Evolutionary conservation across 768 basidiomycete genomes (phyloP), one percentile per base, ranked within the genome.

Genomic region (Russula sp.): DNA sequence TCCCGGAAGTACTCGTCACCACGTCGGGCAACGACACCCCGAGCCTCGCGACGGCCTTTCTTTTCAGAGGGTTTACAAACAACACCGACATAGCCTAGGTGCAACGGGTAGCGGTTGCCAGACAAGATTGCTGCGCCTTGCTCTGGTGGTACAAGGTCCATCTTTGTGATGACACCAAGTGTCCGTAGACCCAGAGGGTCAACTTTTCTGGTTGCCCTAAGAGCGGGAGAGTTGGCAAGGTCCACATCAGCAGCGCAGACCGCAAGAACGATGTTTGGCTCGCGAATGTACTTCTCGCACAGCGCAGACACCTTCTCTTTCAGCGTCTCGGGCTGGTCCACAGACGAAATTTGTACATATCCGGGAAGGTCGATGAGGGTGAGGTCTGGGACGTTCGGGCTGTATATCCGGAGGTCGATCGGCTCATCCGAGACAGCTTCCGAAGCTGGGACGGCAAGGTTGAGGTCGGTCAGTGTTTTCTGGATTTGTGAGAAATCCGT

Each of bases 211-310:
- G 93, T 95, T 0, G 97, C 94, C 55, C 94, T 82, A 55, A 99
- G 78, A 0, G 97, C 97, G 7, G 97, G 95, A 0, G 94, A 97
- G 74, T 99, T 99, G 64, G 97, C 97, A 13, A 99, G 82, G 77
- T 99, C 97, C 59, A 99, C 97, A 73, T 99, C 95, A 8, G 97
- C 97, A 8, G 97, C 91, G 72, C 97, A 99, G 18, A 99, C 92
- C 5, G 97, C 96, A n/a, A 99, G 84, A 69, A 98, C 89, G 74
- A 99, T 94, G 74, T 99, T 99, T n/a, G 97, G 96, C 72, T 98
- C 94, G n/a, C 91, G 86, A 70, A 99, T 99, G 74, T 99, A 99
- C 72, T 87, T 91, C 61, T 98, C 97, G 75, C 97, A 98, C 0
- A 99, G 78, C 9, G 72, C 70, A 0, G 89, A 79, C 65, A 99